These are phyloP conservation scores for Aspergillus sp. DNA, from an alignment of 2,329 filamentous ascomycete genomes.

Conservation along the genomic window DNA sequence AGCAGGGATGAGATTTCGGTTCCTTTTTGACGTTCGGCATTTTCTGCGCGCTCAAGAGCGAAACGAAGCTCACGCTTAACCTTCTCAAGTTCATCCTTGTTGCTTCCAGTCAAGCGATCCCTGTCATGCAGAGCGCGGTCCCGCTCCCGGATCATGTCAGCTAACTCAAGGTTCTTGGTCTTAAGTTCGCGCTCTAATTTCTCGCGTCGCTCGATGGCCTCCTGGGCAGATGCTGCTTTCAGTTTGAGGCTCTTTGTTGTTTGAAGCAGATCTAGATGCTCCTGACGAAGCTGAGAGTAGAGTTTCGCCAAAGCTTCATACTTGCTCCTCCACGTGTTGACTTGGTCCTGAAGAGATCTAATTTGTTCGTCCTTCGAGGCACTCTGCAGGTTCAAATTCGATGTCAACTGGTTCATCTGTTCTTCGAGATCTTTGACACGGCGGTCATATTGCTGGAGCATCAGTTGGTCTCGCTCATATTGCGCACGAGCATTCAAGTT, in stretches of 20 bases:
- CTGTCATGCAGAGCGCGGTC: slow-evolving; percentile 92
- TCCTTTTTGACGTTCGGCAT: slow-evolving; percentile 87
- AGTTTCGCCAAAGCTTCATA: slow-evolving; percentile 96
- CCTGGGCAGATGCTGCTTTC: slow-evolving; percentile 94
- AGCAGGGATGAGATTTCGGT: slow-evolving; percentile 94
- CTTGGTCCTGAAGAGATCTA: slow-evolving; percentile 86
- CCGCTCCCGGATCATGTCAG: slow-evolving; percentile 96
- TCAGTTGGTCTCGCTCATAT: slow-evolving; percentile 94
- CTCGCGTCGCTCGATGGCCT: slow-evolving; percentile 91
- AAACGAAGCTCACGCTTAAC: slow-evolving; percentile 89
- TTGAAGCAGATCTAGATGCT: slow-evolving; percentile 90
- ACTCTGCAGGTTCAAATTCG: slow-evolving; percentile 81
- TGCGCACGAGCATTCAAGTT: slow-evolving; percentile 92
- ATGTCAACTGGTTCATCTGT: slow-evolving; percentile 78
- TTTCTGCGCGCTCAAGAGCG: slow-evolving; percentile 88
- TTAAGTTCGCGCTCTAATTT: slow-evolving; percentile 97
- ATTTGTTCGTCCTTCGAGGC: slow-evolving; percentile 94
- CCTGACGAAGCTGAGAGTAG: slow-evolving; percentile 91
- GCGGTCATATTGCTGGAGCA: slow-evolving; percentile 95
- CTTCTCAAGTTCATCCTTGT: slow-evolving; percentile 93
- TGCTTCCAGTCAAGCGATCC: slow-evolving; percentile 79
- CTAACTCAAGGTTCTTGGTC: slow-evolving; percentile 98
- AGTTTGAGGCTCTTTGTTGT: slow-evolving; percentile 96
- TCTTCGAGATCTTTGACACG: slow-evolving; percentile 89
- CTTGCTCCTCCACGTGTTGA: slow-evolving; percentile 96